Percentiles rank a stretch among this genome's conserved stretches.
Evolutionary conservation across 257 asterid species (phyloP).

Genomic region (Nicotiana otophora): DNA sequence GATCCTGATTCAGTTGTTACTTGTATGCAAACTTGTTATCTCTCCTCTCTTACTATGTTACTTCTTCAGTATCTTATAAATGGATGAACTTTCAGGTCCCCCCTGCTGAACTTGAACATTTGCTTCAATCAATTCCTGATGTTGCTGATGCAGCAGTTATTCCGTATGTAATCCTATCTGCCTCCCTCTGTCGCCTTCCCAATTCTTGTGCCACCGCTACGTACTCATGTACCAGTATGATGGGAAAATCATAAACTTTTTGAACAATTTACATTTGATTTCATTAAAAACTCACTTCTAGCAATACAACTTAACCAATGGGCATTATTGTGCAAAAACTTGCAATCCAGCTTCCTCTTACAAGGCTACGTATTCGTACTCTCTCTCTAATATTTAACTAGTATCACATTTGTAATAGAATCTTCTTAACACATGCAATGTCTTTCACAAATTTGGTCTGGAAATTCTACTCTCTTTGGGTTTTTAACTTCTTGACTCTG

Average conservation of each 20-base stretch:
- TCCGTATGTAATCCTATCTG: conserved; percentile 54
- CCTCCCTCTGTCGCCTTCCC: background rate
- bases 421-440: background rate
- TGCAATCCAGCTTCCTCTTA: background rate
- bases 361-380: background rate
- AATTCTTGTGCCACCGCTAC: background rate
- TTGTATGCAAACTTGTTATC: background rate
- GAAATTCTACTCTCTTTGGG: background rate
- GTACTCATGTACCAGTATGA: background rate
- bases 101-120: conserved; percentile 86
- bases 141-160: conserved; percentile 91
- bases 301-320: background rate
- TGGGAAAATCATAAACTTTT: background rate
- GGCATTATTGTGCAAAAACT: background rate
- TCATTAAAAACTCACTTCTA: background rate
- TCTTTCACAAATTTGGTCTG: background rate
- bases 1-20: background rate
- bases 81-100: conserved; percentile 61
- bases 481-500: background rate
- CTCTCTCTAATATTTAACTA: background rate
- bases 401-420: background rate
- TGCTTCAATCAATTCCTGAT: conserved; percentile 76
- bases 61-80: background rate
- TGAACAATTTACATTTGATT: background rate
- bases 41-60: background rate